Conservation (phyloP, 441 rosid species). For the Theobroma grandiflorum region DNA sequence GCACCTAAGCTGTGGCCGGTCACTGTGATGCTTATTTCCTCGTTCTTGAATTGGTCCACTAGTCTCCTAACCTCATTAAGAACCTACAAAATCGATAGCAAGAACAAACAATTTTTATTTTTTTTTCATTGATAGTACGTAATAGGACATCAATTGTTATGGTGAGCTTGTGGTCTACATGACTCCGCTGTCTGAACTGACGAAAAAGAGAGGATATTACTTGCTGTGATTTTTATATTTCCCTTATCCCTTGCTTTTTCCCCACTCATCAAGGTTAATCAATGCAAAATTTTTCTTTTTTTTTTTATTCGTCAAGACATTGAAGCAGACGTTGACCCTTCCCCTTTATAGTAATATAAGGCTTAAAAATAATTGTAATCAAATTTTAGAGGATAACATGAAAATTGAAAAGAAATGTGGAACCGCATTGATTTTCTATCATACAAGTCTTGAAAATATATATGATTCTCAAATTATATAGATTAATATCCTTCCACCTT, state of each 20-base stretch:
- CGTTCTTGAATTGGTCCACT: slow-evolving; percentile 66
- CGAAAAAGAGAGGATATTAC: background rate
- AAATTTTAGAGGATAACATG: background rate
- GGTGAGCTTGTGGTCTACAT: background rate
- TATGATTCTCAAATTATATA: too few relatives aligned
- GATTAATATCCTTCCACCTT: too few relatives aligned
- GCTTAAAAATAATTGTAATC: background rate
- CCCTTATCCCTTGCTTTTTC: background rate
- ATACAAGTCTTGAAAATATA: too few relatives aligned
- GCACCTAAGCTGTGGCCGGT: slow-evolving; percentile 93
- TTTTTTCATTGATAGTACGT: background rate
- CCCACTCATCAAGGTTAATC: background rate
- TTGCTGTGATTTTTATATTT: too few relatives aligned
- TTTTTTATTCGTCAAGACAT: background rate
- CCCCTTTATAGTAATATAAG: background rate
- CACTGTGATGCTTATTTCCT: slow-evolving; percentile 75
- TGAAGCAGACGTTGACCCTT: too few relatives aligned
- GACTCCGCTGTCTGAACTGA: background rate
- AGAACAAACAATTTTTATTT: background rate
- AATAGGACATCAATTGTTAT: background rate
- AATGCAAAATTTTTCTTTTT: background rate
- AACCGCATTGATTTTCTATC: too few relatives aligned
- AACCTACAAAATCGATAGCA: slow-evolving; percentile 45
- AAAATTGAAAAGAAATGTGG: too few relatives aligned
- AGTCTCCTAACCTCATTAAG: slow-evolving; percentile 67